Conservation (phyloP, 768 basidiomycete genomes). For the Coprinopsis strossmayeri region DNA sequence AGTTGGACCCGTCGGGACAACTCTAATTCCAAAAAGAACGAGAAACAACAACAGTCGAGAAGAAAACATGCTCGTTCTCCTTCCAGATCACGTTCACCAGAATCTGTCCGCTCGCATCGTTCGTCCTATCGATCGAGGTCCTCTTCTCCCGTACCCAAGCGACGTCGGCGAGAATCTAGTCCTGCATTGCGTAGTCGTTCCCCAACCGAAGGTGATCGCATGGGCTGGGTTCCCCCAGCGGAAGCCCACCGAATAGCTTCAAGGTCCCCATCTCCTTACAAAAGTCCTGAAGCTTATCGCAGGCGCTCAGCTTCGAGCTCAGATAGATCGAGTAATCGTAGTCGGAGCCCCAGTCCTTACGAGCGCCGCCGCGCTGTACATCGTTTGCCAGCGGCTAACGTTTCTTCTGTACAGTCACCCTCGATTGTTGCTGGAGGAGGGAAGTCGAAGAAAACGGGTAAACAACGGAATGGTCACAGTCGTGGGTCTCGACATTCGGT, state of each 20-base stretch:
- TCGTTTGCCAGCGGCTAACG: slow-evolving; percentile 49
- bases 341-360: slow-evolving; percentile 49
- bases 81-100: slow-evolving; percentile 57
- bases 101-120: slow-evolving; percentile 56
- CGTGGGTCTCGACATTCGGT: slow-evolving; percentile 11
- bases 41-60: slow-evolving; percentile 23
- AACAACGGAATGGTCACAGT: slow-evolving; percentile 30
- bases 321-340: slow-evolving; percentile 46
- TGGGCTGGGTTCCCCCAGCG: slow-evolving; percentile 23
- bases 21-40: slow-evolving; percentile 31
- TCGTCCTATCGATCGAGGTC: slow-evolving; percentile 60
- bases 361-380: slow-evolving; percentile 52
- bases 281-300: slow-evolving; percentile 28
- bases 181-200: slow-evolving; percentile 41
- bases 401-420: slow-evolving; percentile 12
- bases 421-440: slow-evolving; percentile 20
- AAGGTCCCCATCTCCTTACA: slow-evolving; percentile 38
- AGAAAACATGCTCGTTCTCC: slow-evolving; percentile 46
- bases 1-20: slow-evolving; percentile 67
- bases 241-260: slow-evolving; percentile 21
- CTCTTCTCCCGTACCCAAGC: slow-evolving; percentile 51
- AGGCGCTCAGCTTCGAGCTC: slow-evolving; percentile 43
- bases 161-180: slow-evolving; percentile 46
- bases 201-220: slow-evolving; percentile 39
- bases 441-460: slow-evolving; percentile 16